Percentiles rank a stretch among this genome's conserved stretches.
These are phyloP conservation scores for Phytophthora quininea DNA, from an alignment of 352 stramenopile genomes.

Conservation along the genomic window DNA sequence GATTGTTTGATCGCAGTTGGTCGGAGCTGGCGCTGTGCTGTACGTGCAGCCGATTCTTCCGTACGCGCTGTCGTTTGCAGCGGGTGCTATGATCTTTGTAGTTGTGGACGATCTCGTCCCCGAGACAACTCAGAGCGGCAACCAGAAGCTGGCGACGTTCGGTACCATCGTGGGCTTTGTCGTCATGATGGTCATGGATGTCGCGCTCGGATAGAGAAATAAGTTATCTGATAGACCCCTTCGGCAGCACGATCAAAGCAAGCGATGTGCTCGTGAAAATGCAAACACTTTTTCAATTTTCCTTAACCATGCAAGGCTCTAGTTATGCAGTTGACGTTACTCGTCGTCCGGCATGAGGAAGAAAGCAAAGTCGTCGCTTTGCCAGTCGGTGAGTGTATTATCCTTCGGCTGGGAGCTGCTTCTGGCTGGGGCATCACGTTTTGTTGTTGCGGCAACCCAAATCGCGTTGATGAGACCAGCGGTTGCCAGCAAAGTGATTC, in stretches of 20 bases:
- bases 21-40: constrained; percentile 84
- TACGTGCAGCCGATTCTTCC: constrained; percentile 89
- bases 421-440: constrained; percentile 5
- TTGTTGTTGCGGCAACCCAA: constrained; percentile 44
- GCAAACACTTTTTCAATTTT: constrained; percentile 20
- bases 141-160: constrained; percentile 87
- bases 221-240: constrained; percentile 19
- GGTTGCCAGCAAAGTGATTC: constrained; percentile 48
- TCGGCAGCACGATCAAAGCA: background rate
- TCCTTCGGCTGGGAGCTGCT: constrained; percentile 2
- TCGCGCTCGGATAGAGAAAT: constrained; percentile 68
- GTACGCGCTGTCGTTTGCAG: constrained; percentile 91
- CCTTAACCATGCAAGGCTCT: constrained; percentile 8
- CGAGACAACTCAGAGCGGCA: constrained; percentile 87
- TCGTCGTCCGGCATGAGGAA: constrained; percentile 57
- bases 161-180: constrained; percentile 90
- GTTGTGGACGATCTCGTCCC: constrained; percentile 92
- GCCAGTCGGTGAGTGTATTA: constrained; percentile 17
- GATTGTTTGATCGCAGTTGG: constrained; percentile 46
- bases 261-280: constrained; percentile 22
- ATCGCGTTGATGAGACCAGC: constrained; percentile 57
- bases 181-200: constrained; percentile 93
- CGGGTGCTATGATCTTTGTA: constrained; percentile 92
- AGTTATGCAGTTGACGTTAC: constrained; percentile 4
- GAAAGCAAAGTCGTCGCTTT: constrained; percentile 50